phyloP scores from a whole-genome alignment of 768 basidiomycete genomes.

The Tylopilus sp. region DNA sequence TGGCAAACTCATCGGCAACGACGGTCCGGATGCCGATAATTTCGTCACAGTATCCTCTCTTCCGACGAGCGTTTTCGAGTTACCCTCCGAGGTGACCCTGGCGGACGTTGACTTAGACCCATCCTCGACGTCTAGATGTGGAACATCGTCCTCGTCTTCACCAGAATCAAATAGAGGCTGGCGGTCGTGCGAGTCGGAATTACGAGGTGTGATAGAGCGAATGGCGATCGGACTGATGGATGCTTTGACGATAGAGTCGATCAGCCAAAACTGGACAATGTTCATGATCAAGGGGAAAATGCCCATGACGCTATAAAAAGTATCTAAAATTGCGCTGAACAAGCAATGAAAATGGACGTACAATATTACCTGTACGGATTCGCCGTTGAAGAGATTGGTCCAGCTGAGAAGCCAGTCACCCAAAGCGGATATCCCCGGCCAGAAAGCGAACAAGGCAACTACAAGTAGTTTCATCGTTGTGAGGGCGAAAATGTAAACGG shows the following conservation, averaged over 20 bases:
- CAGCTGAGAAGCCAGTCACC: conserved; percentile 88
- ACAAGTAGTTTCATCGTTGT: conserved; percentile 90
- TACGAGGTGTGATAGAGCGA: conserved; percentile 37
- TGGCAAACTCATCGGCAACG: conserved; percentile 15
- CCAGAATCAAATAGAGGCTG: conserved; percentile 65
- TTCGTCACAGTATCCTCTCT: conserved; percentile 16
- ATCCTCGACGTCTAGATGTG: conserved; percentile 45
- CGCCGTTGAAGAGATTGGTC: conserved; percentile 60
- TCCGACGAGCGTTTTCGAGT: conserved; percentile 18
- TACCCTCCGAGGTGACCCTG: conserved; percentile 30
- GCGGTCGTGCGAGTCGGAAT: conserved; percentile 41
- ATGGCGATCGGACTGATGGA: conserved; percentile 40
- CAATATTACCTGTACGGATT: conserved; percentile 76
- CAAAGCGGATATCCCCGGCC: conserved; percentile 67
- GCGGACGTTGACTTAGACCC: conserved; percentile 36
- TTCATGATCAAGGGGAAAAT: conserved; percentile 90
- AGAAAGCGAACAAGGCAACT: conserved; percentile 65
- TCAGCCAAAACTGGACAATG: conserved; percentile 90
- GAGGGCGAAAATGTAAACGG: conserved; percentile 78
- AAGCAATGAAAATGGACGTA: conserved; percentile 37
- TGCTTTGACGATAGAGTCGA: conserved; percentile 89
- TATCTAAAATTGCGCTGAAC: conserved; percentile 6
- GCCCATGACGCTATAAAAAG: conserved; percentile 69
- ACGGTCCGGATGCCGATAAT: conserved; percentile 7
- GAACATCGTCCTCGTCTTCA: conserved; percentile 47